Evolutionary conservation across 495 filamentous ascomycete species (phyloP), one percentile per base, ranked within the genome.

Genomic region (Penicillium robsamsonii): DNA sequence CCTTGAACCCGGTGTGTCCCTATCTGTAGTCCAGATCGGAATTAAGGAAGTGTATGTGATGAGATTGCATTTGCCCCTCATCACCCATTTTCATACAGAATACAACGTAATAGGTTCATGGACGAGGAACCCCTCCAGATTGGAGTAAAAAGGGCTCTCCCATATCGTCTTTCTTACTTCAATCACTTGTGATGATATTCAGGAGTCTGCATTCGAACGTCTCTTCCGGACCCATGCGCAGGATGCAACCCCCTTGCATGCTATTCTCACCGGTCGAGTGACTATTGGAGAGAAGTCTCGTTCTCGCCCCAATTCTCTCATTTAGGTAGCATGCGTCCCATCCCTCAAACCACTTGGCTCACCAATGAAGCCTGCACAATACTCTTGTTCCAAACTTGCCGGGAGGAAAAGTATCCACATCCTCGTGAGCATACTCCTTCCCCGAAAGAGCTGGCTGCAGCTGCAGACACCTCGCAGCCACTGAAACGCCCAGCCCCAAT

Each of bases 11-110:
- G 53, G 37, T 51, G 50, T 45, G 46, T 53, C 46, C 57, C 58
- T 56, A 68, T 59, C 43, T 61, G 53, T 61, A 53, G 65, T 55
- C 48, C 42, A 64, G 58, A 68, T 68, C 63, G 50, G 57, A 62
- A 66, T 54, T 35, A 43, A 35, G 48, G 5, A 12, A 33, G 46
- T 17, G 17, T 29, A 48, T 37, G 54, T 68, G 62, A 65, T 59
- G 50, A 35, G 29, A 29, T 17, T 58, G 62, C 50, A 52, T 56
- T 29, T 30, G 49, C 58, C 57, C 61, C 58, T 61, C 55, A 63
- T 63, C 59, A 58, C 57, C 54, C 49, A 55, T 62, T 24, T 24
- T 6, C 22, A 35, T 47, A 17, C 48, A 15, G 9, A 12, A 12
- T 33, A 5, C 12, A 29, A 29, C 20, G 10, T 43, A 33, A 31